These are phyloP conservation scores for Calonectria crousiana DNA, from an alignment of 2,329 filamentous ascomycete genomes.

Conservation along the genomic window DNA sequence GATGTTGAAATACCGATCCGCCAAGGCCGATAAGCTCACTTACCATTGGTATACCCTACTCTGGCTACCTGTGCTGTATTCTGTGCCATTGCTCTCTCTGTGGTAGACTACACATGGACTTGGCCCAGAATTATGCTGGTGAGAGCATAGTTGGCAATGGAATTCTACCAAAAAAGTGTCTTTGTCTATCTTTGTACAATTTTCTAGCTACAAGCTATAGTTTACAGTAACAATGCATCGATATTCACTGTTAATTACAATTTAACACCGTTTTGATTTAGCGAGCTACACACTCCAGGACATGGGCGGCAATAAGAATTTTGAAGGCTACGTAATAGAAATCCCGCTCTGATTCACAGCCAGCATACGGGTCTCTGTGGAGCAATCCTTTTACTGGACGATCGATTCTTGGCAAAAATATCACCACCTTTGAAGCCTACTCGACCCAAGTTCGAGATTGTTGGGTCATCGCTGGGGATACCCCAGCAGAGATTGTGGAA, in stretches of 20 bases:
- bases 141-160: not conserved
- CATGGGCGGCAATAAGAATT: no score
- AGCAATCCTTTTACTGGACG: slow-evolving; percentile 74
- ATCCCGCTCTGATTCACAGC: no score
- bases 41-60: not conserved
- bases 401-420: slow-evolving; percentile 70
- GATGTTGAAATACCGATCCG: not conserved
- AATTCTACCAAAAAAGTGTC: no score
- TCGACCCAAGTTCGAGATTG: slow-evolving; percentile 71
- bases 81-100: not conserved
- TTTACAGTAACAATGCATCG: no score
- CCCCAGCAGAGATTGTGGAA: slow-evolving; percentile 66
- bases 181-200: no score
- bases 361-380: slow-evolving; percentile 74
- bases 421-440: slow-evolving; percentile 71
- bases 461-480: slow-evolving; percentile 71
- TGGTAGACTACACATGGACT: not conserved
- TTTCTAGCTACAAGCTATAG: no score
- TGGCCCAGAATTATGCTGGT: not conserved
- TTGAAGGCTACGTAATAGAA: no score
- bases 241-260: no score
- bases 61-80: not conserved
- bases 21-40: not conserved
- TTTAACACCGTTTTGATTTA: no score
- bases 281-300: no score